Evolutionary conservation across 2,329 filamentous ascomycete species (phyloP).

Genomic region (Colletotrichum euphorbiae): DNA sequence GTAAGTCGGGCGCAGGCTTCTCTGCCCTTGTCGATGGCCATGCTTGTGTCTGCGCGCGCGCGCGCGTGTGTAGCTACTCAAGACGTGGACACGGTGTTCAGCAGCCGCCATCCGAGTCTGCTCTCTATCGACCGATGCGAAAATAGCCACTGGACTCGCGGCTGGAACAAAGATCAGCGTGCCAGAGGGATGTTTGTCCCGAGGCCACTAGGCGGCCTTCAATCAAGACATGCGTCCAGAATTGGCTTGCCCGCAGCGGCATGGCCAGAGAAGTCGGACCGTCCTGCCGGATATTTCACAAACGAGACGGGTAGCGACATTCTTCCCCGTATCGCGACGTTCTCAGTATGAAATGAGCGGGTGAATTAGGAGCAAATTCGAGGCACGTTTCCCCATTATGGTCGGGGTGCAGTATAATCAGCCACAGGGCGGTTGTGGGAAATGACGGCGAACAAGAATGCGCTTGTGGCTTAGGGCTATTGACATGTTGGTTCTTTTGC

Average conservation of each 20-base stretch:
- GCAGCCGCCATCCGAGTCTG: slow-evolving; percentile 18
- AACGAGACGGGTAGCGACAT: background rate
- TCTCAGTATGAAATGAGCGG: slow-evolving; percentile 23
- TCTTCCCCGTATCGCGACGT: slow-evolving; percentile 1
- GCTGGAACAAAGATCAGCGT: background rate
- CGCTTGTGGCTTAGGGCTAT: slow-evolving; percentile 4
- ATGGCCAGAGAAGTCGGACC: slow-evolving; percentile 15
- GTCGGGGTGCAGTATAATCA: slow-evolving; percentile 9
- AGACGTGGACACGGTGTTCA: slow-evolving; percentile 17
- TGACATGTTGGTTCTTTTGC: background rate
- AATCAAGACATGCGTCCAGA: background rate
- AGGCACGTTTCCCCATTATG: background rate
- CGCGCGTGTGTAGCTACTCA: slow-evolving; percentile 6
- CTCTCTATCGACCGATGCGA: slow-evolving; percentile 23
- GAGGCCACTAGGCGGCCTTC: background rate
- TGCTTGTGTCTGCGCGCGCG: background rate
- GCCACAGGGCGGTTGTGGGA: slow-evolving; percentile 14
- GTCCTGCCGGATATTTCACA: slow-evolving; percentile 16
- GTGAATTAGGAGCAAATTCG: slow-evolving; percentile 8
- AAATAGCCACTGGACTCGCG: slow-evolving; percentile 13
- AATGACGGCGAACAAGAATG: background rate
- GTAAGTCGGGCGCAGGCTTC: slow-evolving; percentile 10
- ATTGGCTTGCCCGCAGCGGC: background rate
- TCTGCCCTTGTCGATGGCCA: background rate
- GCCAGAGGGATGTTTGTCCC: slow-evolving; percentile 8